A percentile compares a stretch with the other conserved stretches of the same genome.
Conservation (phyloP, 495 filamentous ascomycete species). For the Penicillium alfredii region DNA sequence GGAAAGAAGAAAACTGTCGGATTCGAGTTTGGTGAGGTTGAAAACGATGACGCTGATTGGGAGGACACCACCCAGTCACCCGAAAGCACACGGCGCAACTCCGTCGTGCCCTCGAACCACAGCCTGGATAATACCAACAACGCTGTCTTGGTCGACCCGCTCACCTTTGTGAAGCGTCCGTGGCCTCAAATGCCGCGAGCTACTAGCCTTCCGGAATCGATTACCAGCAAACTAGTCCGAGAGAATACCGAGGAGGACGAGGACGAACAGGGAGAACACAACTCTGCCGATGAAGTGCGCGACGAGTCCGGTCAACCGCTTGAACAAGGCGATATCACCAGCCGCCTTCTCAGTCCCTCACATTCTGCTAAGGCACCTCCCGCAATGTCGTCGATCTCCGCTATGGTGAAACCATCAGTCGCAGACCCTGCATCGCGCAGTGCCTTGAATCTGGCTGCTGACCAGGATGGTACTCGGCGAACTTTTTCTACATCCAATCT, state of each 20-base stretch:
- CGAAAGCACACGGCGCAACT: conserved; percentile 43
- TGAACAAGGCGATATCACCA: conserved; percentile 36
- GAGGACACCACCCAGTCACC: conserved; percentile 49
- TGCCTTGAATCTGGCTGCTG: conserved; percentile 33
- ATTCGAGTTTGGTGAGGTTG: conserved; percentile 43
- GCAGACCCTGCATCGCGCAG: conserved; percentile 31
- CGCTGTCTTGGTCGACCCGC: conserved; percentile 39
- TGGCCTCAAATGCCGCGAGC: conserved; percentile 41
- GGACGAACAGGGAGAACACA: conserved; percentile 13
- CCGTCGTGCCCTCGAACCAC: conserved; percentile 37
- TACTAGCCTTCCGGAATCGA: conserved; percentile 42
- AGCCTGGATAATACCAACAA: conserved; percentile 37
- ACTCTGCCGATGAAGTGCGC: conserved; percentile 17
- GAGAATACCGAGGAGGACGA: conserved; percentile 15
- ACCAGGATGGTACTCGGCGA: conserved; percentile 32
- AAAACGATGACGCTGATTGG: conserved; percentile 44
- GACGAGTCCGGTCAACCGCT: conserved; percentile 15
- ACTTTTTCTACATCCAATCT: conserved; percentile 26
- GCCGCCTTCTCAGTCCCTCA: conserved; percentile 36
- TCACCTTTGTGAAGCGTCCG: conserved; percentile 44
- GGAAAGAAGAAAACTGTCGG: conserved; percentile 46
- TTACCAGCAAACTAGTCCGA: conserved; percentile 28
- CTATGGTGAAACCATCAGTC: conserved; percentile 33
- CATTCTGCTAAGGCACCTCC: conserved; percentile 42
- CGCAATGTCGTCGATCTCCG: conserved; percentile 47